phyloP scores from a whole-genome alignment of 2,329 filamentous ascomycete genomes.

The Aspergillus caelatus region DNA sequence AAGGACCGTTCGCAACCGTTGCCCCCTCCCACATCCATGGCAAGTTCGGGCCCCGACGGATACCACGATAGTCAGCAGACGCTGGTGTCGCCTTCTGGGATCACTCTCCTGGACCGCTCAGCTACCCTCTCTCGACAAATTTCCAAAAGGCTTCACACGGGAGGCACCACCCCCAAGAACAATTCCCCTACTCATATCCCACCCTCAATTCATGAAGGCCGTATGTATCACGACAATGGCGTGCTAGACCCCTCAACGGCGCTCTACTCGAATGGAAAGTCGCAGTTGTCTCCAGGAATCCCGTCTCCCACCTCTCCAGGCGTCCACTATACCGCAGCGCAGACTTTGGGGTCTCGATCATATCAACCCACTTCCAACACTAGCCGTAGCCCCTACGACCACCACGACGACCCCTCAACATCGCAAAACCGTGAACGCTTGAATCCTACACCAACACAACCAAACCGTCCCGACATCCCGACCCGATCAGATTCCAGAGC shows the following conservation, averaged over 20 bases:
- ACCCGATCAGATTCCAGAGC: slow-evolving; percentile 35
- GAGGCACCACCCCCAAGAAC: slow-evolving; percentile 73
- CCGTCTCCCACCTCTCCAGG: slow-evolving; percentile 50
- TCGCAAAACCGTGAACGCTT: slow-evolving; percentile 36
- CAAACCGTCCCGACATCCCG: slow-evolving; percentile 36
- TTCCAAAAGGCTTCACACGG: slow-evolving; percentile 71
- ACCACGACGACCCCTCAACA: slow-evolving; percentile 39
- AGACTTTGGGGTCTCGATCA: slow-evolving; percentile 48
- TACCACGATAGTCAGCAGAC: slow-evolving; percentile 44
- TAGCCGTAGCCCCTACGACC: slow-evolving; percentile 39
- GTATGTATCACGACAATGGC: slow-evolving; percentile 54
- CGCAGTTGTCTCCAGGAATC: slow-evolving; percentile 54
- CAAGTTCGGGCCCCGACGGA: slow-evolving; percentile 24
- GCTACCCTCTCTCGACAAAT: slow-evolving; percentile 70
- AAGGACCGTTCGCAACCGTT: slow-evolving; percentile 92
- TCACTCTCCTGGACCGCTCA: slow-evolving; percentile 42
- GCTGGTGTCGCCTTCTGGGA: slow-evolving; percentile 38
- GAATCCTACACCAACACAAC: slow-evolving; percentile 34
- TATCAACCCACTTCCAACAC: slow-evolving; percentile 40
- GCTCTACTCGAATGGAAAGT: slow-evolving; percentile 65
- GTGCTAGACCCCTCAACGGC: slow-evolving; percentile 70
- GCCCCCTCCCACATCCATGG: slow-evolving; percentile 56
- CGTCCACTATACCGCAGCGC: slow-evolving; percentile 39
- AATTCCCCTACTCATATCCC: slow-evolving; percentile 74
- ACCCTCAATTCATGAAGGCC: slow-evolving; percentile 65